phyloP scores from a whole-genome alignment of 2,329 filamentous ascomycete genomes.

The Escovopsis sp. region DNA sequence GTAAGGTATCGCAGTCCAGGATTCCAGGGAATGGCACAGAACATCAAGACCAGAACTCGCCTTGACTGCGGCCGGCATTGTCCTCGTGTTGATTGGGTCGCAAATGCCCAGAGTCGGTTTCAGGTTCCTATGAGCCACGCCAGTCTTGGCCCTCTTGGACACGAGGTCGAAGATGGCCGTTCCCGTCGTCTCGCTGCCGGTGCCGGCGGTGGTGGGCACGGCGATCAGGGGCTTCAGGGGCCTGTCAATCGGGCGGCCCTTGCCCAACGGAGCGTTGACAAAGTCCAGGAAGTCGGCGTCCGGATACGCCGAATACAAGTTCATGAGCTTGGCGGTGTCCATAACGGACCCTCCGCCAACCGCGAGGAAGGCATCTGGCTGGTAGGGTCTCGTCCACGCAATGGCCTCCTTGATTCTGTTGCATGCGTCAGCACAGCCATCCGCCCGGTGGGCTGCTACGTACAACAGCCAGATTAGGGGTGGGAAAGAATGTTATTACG shows the following conservation, averaged over 20 bases:
- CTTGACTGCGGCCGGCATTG: slow-evolving; percentile 91
- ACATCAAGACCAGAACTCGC: slow-evolving; percentile 88
- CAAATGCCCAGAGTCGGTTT: slow-evolving; percentile 90
- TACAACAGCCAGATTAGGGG: not conserved
- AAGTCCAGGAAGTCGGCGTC: slow-evolving; percentile 95
- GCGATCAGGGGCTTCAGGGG: slow-evolving; percentile 64
- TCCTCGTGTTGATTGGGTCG: slow-evolving; percentile 76
- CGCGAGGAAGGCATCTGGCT: slow-evolving; percentile 79
- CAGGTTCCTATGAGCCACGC: slow-evolving; percentile 85
- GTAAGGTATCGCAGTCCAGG: slow-evolving; percentile 95
- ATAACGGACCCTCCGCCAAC: slow-evolving; percentile 88
- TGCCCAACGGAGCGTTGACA: slow-evolving; percentile 86
- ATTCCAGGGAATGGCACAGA: slow-evolving; percentile 87
- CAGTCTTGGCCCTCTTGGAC: slow-evolving; percentile 81
- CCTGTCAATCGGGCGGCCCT: slow-evolving; percentile 61
- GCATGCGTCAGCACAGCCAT: slow-evolving; percentile 2
- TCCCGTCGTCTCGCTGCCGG: slow-evolving; percentile 86
- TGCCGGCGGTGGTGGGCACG: slow-evolving; percentile 71
- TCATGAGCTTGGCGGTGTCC: slow-evolving; percentile 97
- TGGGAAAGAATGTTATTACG: slow-evolving; percentile 37
- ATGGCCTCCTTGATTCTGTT: slow-evolving; percentile 76
- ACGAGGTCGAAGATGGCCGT: slow-evolving; percentile 97
- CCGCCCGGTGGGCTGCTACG: slow-evolving; percentile 2
- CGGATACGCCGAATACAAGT: slow-evolving; percentile 80
- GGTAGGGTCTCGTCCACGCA: slow-evolving; percentile 64